phyloP scores from a whole-genome alignment of 1,284 basidiomycete species.

The Papiliotrema laurentii region DNA sequence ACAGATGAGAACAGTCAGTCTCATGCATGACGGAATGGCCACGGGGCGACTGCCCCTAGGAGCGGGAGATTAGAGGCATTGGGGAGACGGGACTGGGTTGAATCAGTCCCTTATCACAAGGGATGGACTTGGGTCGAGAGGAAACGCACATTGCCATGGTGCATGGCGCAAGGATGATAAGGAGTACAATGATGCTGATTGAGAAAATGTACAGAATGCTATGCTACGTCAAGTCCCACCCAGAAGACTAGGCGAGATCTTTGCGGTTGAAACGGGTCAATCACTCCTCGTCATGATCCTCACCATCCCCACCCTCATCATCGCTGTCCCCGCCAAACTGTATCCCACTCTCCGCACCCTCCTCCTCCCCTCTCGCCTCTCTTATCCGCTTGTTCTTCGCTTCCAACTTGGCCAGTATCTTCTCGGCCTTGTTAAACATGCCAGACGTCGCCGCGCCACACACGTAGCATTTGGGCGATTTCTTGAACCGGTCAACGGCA shows the following conservation, averaged over 20 bases:
- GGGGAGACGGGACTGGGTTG: too few species aligned
- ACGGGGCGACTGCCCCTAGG: too few species aligned
- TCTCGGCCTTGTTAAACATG: slow-evolving; percentile 59
- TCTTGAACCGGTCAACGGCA: slow-evolving; percentile 87
- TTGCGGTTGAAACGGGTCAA: neutral
- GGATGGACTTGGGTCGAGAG: too few species aligned
- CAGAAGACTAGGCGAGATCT: neutral
- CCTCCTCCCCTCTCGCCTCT: slow-evolving; percentile 36
- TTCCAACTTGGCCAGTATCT: slow-evolving; percentile 47
- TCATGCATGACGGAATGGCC: too few species aligned
- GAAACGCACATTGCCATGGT: too few species aligned
- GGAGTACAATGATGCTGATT: too few species aligned
- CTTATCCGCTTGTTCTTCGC: slow-evolving; percentile 39
- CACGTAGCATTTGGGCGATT: slow-evolving; percentile 92
- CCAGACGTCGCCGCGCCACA: slow-evolving; percentile 90
- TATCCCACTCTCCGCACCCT: slow-evolving; percentile 31
- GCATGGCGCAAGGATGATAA: too few species aligned
- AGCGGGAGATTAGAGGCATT: too few species aligned
- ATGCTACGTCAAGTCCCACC: neutral
- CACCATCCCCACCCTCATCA: slow-evolving; percentile 22
- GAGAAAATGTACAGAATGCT: neutral
- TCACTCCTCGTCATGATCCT: neutral
- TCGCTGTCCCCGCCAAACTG: slow-evolving; percentile 28
- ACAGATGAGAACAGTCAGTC: too few species aligned
- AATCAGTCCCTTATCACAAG: too few species aligned